phyloP scores from a whole-genome alignment of 2,329 filamentous ascomycete genomes.

The Fusarium anguioides region DNA sequence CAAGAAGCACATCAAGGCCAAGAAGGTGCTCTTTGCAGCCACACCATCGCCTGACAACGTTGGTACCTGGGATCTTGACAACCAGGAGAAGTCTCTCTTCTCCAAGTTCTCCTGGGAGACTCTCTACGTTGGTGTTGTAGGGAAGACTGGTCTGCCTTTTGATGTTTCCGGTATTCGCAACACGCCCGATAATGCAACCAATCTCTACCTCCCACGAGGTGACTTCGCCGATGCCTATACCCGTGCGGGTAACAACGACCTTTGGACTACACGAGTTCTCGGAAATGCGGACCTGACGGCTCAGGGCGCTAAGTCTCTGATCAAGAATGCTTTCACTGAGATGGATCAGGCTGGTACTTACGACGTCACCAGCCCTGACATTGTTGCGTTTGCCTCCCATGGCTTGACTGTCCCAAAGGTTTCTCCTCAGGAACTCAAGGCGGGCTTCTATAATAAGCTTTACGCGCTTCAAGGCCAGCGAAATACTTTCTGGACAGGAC shows the following conservation, averaged over 20 bases:
- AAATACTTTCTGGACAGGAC: conserved; percentile 53
- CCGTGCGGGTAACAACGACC: not conserved
- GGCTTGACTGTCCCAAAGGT: conserved; percentile 41
- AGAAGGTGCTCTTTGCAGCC: conserved; percentile 47
- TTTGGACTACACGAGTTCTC: conserved; percentile 26
- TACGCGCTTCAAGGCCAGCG: conserved; percentile 50
- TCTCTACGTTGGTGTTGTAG: conserved; percentile 39
- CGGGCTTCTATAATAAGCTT: conserved; percentile 50
- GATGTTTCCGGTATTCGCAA: conserved; percentile 18
- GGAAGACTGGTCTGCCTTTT: conserved; percentile 26
- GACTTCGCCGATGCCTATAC: conserved; percentile 21
- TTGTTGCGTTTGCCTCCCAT: conserved; percentile 34
- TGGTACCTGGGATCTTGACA: conserved; percentile 42
- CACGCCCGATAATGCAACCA: conserved; percentile 7
- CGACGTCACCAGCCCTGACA: conserved; percentile 2
- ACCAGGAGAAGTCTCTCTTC: conserved; percentile 40
- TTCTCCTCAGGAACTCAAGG: conserved; percentile 41
- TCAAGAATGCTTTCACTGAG: conserved; percentile 2
- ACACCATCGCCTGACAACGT: conserved; percentile 44
- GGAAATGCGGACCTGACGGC: not conserved
- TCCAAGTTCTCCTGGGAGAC: conserved; percentile 41
- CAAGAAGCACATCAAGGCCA: conserved; percentile 23
- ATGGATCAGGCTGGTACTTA: conserved; percentile 20
- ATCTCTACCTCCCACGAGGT: conserved; percentile 15
- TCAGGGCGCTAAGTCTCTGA: not conserved